Base-by-base conservation (phyloP, 108 stramenopile genomes). In the Skeletonema costatum region DNA sequence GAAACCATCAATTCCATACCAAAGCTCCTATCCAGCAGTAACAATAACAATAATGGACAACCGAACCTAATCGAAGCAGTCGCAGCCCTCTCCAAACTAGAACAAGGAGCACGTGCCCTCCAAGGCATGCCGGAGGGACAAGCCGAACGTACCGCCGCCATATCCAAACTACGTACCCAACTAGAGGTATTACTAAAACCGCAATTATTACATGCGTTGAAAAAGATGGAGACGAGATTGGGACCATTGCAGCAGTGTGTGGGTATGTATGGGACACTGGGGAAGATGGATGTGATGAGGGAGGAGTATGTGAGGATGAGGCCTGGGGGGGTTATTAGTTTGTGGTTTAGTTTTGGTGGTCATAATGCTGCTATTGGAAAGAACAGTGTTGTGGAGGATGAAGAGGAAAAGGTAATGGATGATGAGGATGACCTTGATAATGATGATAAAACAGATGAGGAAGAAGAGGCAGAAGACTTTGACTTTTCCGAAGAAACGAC, bases 241-340 rank as follows among this genome's bases (percentile, higher is more conserved):
- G 92, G 84, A 16, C 91, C 91, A 13, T 74, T 95, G 32, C 90
- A 89, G 64, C 90, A 91, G 75, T 93, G 92, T 72, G 92, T 92
- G 17, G 65, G 77, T 6, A 80, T 93, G 83, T 95, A 93, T 75
- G 64, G 69, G 4, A 77, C 82, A 48, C 72, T 95, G 68, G 82
- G 81, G 12, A 92, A 87, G 73, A 88, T 90, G 87, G 90, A 87
- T 68, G 78, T 85, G 14, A 69, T 95, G 70, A 81, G 77, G 67
- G 89, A 95, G 35, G 91, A 95, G 77, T 95, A 95, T 74, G 89
- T 95, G 25, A 86, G 78, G 71, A 88, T 81, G 25, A 80, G 94
- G 32, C 92, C 92, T 31, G 78, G 69, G 14, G 82, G 79, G 36
- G 64, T 92, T 19, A 87, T 91, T 73, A 81, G 83, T 38, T 68